Conservation (phyloP, 768 basidiomycete species). For the Leccinum subtestaceum region DNA sequence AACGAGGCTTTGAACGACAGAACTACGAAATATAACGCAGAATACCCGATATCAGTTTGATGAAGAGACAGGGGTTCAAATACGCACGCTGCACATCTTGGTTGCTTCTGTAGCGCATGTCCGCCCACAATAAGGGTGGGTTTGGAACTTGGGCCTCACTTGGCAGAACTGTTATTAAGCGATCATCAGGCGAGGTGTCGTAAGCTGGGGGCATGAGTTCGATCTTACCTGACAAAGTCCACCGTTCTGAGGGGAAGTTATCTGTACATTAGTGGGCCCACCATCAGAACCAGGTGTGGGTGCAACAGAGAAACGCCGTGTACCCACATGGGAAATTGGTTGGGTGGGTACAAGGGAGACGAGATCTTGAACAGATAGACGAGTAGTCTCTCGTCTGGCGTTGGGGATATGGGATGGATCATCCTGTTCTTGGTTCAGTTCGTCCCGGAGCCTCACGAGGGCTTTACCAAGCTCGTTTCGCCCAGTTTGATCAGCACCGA, state of each 20-base stretch:
- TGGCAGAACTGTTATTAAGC: conserved; percentile 45
- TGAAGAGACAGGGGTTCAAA: not conserved
- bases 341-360: conserved; percentile 19
- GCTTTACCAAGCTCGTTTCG: conserved; percentile 75
- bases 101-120: conserved; percentile 53
- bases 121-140: conserved; percentile 63
- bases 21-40: conserved; percentile 13
- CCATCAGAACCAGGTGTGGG: conserved; percentile 1
- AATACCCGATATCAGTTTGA: conserved; percentile 6
- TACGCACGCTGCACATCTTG: conserved; percentile 29
- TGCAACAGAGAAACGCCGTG: conserved; percentile 7
- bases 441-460: conserved; percentile 57
- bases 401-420: conserved; percentile 27
- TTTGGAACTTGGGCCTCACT: conserved; percentile 56
- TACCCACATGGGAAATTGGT: conserved; percentile 1
- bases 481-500: conserved; percentile 61
- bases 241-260: conserved; percentile 6
- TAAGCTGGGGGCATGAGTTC: not conserved
- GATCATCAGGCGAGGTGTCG: conserved; percentile 7
- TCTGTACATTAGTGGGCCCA: conserved; percentile 1
- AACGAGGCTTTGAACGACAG: conserved; percentile 31
- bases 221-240: conserved; percentile 31
- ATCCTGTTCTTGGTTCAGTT: conserved; percentile 40
- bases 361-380: conserved; percentile 33
- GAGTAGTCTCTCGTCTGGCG: conserved; percentile 27